These are phyloP conservation scores for Chloris gayana DNA, from an alignment of 176 grass and related monocot species.

Conservation along the genomic window DNA sequence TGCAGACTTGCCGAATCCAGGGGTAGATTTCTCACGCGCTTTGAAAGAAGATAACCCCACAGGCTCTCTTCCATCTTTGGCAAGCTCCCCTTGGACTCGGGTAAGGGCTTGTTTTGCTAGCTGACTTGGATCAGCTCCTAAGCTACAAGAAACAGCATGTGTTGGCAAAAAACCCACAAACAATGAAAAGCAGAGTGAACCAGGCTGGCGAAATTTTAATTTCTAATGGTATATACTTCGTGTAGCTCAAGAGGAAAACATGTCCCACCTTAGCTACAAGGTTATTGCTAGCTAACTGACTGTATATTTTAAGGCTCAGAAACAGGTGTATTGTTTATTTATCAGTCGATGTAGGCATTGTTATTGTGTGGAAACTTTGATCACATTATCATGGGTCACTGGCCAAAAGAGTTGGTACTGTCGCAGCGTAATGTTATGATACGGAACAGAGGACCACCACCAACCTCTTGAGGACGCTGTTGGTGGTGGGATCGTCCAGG, in stretches of 20 bases:
- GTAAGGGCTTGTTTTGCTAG: slow-evolving; percentile 70
- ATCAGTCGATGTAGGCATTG: neutral
- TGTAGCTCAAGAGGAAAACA: neutral
- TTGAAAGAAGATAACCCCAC: slow-evolving; percentile 57
- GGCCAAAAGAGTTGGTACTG: slow-evolving; percentile 10
- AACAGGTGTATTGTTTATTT: neutral
- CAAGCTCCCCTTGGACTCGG: slow-evolving; percentile 70
- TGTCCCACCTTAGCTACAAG: neutral
- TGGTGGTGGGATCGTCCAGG: slow-evolving; percentile 69
- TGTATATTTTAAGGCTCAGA: slow-evolving; percentile 2
- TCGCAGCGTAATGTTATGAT: slow-evolving; percentile 3
- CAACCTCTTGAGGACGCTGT: slow-evolving; percentile 76
- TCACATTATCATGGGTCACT: neutral
- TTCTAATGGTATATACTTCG: neutral
- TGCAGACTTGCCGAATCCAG: slow-evolving; percentile 57
- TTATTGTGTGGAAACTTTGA: neutral
- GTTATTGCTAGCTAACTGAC: neutral
- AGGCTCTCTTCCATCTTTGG: slow-evolving; percentile 76
- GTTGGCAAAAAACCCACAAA: slow-evolving; percentile 17
- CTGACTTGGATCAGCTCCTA: slow-evolving; percentile 70
- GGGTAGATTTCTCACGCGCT: slow-evolving; percentile 53
- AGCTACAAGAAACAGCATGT: slow-evolving; percentile 49
- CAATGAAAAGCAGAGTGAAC: neutral
- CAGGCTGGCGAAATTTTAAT: neutral
- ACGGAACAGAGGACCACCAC: slow-evolving; percentile 8